Conservation (phyloP, 1,284 basidiomycete species). For the Cerrena zonata region DNA sequence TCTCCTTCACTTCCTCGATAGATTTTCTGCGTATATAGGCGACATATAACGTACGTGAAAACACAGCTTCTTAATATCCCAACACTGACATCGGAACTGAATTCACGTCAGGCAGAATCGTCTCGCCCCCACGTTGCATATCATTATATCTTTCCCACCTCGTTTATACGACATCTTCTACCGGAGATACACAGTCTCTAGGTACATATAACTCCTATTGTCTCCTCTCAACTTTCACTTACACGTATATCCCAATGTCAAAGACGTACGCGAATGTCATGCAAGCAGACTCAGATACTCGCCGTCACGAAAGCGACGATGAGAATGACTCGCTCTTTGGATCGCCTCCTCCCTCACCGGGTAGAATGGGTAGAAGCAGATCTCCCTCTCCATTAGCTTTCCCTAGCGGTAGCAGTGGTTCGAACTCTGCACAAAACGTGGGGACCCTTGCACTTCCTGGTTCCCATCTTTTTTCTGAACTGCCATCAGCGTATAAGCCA, state of each 20-base stretch:
- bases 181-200: not conserved
- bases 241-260: not conserved
- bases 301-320: constrained; percentile 33
- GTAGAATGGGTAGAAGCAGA: constrained; percentile 68
- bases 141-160: too few relatives aligned
- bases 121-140: too few relatives aligned
- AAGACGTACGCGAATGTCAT: constrained; percentile 16
- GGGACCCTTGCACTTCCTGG: constrained; percentile 93
- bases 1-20: too few relatives aligned
- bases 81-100: not conserved
- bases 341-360: constrained; percentile 67
- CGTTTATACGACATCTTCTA: not conserved
- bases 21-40: too few relatives aligned
- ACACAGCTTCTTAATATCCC: too few relatives aligned
- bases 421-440: constrained; percentile 66
- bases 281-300: constrained; percentile 14
- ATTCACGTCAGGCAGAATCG: not conserved
- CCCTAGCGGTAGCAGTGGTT: constrained; percentile 37
- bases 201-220: constrained; percentile 1
- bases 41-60: too few relatives aligned
- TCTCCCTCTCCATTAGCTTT: constrained; percentile 54
- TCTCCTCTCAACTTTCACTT: not conserved
- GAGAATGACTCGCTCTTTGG: constrained; percentile 73
- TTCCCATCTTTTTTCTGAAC: constrained; percentile 81
- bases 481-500: constrained; percentile 62